A percentile compares a stretch with the other conserved stretches of the same genome.
Conservation (phyloP, 345 rosid genomes). For the Nasturtium officinale region DNA sequence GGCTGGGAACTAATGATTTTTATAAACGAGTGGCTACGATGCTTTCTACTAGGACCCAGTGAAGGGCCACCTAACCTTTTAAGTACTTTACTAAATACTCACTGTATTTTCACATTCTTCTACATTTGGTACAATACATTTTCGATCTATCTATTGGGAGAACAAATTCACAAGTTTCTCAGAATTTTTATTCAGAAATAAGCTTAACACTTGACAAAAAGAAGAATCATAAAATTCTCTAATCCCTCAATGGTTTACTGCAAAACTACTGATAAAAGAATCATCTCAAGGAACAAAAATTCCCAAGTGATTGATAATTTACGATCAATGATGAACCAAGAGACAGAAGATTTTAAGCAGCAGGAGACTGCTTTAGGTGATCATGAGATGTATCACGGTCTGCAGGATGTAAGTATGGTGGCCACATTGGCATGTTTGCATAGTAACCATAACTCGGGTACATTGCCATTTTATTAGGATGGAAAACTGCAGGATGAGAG, state of each 20-base stretch:
- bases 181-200: conserved; percentile 30
- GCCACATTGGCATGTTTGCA: conserved; percentile 78
- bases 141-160: not conserved
- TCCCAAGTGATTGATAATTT: conserved; percentile 23
- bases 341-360: conserved; percentile 53
- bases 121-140: not conserved
- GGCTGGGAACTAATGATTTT: conserved; percentile 26
- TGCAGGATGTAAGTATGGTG: conserved; percentile 77
- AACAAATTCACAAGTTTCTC: conserved; percentile 6
- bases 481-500: conserved; percentile 56
- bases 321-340: conserved; percentile 12
- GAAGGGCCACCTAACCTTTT: conserved; percentile 13
- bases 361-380: conserved; percentile 76
- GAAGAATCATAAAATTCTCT: conserved; percentile 8
- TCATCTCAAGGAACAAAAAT: conserved; percentile 27
- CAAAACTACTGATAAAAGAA: conserved; percentile 30
- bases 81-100: not conserved
- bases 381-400: conserved; percentile 77
- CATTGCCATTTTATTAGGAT: conserved; percentile 62
- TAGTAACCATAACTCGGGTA: conserved; percentile 62
- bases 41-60: conserved; percentile 4
- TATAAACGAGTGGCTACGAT: conserved; percentile 12
- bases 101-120: not conserved
- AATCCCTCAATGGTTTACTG: conserved; percentile 13
- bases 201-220: not conserved